Evolutionary conservation across 148 eudicot species (phyloP).

Genomic region (Rhododendron williamsianum): DNA sequence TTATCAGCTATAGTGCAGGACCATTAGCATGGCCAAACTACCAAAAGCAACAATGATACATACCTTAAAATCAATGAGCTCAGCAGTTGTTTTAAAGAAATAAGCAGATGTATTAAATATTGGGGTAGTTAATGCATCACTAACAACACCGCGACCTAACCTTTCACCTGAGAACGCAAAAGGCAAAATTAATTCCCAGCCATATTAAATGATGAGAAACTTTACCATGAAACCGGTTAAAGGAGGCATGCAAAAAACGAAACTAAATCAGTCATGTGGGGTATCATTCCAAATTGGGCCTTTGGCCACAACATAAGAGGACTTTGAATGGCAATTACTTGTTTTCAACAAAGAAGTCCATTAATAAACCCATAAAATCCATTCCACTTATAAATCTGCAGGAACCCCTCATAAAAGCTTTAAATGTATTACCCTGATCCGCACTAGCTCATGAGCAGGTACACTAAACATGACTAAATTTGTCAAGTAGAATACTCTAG

Average conservation of each 20-base stretch:
- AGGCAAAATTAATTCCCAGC: neutral
- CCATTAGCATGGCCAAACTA: neutral
- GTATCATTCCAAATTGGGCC: neutral
- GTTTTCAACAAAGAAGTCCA: neutral
- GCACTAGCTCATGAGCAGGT: neutral
- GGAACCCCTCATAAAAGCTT: neutral
- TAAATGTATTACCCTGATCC: neutral
- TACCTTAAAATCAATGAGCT: slow-evolving; percentile 93
- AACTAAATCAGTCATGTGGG: neutral
- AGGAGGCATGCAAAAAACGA: neutral
- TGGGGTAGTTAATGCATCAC: slow-evolving; percentile 91
- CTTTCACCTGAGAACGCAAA: slow-evolving; percentile 54
- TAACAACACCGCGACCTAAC: slow-evolving; percentile 68
- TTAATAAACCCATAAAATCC: neutral
- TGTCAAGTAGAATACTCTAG: neutral
- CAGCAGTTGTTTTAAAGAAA: slow-evolving; percentile 74
- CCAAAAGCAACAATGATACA: neutral
- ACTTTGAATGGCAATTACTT: neutral
- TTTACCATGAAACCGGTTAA: neutral
- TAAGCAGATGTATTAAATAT: slow-evolving; percentile 85
- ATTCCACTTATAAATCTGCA: neutral
- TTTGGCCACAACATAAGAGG: neutral
- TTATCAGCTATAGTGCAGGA: neutral
- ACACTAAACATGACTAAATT: neutral
- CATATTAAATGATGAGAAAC: neutral